These are phyloP conservation scores for Diaporthe citriasiana DNA, from an alignment of 2,329 filamentous ascomycete species.

Conservation along the genomic window DNA sequence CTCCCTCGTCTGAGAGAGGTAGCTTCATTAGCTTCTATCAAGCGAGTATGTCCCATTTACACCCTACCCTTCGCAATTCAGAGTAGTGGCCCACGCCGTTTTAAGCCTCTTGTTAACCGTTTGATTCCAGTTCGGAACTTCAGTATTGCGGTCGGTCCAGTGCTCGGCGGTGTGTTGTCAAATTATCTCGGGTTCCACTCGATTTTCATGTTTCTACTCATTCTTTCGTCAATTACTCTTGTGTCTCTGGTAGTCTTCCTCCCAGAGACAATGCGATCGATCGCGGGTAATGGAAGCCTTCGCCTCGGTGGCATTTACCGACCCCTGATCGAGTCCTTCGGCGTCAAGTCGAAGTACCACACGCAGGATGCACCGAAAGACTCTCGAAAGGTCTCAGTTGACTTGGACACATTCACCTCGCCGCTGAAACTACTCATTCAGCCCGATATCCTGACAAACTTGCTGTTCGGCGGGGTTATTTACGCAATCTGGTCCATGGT, in stretches of 20 bases:
- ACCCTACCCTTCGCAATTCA: rapidly evolving
- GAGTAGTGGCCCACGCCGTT: too few species aligned
- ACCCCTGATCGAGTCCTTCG: constrained; percentile 44
- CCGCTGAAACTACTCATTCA: constrained; percentile 57
- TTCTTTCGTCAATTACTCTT: constrained; percentile 40
- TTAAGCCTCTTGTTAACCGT: neutral
- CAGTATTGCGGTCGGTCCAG: constrained; percentile 50
- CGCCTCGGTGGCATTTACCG: constrained; percentile 46
- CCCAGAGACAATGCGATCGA: constrained; percentile 47
- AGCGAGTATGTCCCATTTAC: constrained; percentile 47
- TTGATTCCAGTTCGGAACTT: constrained; percentile 48
- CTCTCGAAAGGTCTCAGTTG: constrained; percentile 45
- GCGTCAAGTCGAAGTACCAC: constrained; percentile 39
- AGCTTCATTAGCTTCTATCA: constrained; percentile 51
- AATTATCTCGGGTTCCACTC: constrained; percentile 50
- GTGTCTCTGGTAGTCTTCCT: constrained; percentile 46
- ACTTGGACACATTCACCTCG: constrained; percentile 50
- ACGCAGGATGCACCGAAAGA: constrained; percentile 41
- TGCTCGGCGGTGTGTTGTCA: constrained; percentile 51
- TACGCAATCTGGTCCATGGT: constrained; percentile 60
- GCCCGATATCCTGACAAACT: constrained; percentile 59
- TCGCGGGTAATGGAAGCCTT: constrained; percentile 48
- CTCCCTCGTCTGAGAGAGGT: constrained; percentile 48
- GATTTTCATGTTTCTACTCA: constrained; percentile 51
- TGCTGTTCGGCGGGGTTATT: constrained; percentile 52